Evolutionary conservation across 352 stramenopile genomes (phyloP), one percentile per base, ranked within the genome.

Genomic region (Pythium utonaiense): DNA sequence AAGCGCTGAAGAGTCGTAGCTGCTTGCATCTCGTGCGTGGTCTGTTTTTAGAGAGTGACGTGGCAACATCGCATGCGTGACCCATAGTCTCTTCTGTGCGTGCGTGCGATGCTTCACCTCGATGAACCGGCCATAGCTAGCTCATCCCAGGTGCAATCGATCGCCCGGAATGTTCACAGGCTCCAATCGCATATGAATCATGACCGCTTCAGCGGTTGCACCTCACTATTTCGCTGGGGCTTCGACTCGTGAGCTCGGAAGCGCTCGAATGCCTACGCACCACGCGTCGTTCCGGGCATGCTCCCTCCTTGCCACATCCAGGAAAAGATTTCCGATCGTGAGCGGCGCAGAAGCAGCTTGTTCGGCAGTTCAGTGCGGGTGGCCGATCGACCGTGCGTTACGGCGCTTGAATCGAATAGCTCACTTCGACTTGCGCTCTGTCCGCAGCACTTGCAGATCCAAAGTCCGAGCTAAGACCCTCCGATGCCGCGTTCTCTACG

Each of bases 231-330:
- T 47, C 40, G 40, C 6, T 17, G 40, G n/a, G n/a, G 40, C 40
- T 47, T 47, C 40, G 19, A 47, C 40, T 47, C 40, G 40, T 27
- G 40, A 47, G 40, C 40, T 47, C n/a, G 40, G 40, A 47, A 47
- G 40, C 40, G 19, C 2, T 47, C 40, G 40, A 14, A 19, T 14
- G 40, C 40, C 40, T 9, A 47, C 40, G 40, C n/a, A 47, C n/a
- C 40, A 8, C 40, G 40, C 40, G 40, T 47, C 40, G 40, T 47
- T 47, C 40, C 40, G 40, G 21, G 40, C 40, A 19, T 6, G n/a
- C 40, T 47, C 40, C 19, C 8, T 25, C 6, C 34, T 8, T 25
- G n/a, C 16, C n/a, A 27, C 40, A 25, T 24, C 40, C 40, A 47
- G 22, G 40, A 47, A 47, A 25, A 24, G 40, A 19, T 47, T 21